A percentile compares a stretch with the other conserved stretches of the same genome.
Conservation (phyloP, 352 stramenopile genomes). For the Phytopythium aichiense region DNA sequence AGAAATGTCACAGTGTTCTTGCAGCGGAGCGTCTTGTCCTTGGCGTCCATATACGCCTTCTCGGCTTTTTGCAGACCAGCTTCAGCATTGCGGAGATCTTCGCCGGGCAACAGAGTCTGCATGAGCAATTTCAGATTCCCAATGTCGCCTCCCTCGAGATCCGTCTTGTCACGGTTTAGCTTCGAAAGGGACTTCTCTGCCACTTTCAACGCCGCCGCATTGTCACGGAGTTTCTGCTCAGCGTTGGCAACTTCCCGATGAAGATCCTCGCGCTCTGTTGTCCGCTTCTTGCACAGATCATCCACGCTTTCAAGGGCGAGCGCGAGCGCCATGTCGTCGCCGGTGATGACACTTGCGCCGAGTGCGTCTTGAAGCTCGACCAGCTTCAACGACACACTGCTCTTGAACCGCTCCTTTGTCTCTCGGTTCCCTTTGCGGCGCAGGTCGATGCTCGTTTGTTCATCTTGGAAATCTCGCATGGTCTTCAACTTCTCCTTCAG, state of each 20-base stretch:
- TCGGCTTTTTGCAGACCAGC: constrained; percentile 45
- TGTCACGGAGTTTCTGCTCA: constrained; percentile 49
- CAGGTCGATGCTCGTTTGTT: constrained; percentile 47
- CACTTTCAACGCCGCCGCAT: constrained; percentile 40
- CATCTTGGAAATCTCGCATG: constrained; percentile 43
- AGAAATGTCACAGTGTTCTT: constrained; percentile 85
- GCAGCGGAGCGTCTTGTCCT: constrained; percentile 74
- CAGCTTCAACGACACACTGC: constrained; percentile 40
- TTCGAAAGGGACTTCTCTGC: constrained; percentile 36
- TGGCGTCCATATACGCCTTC: constrained; percentile 65
- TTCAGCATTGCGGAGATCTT: constrained; percentile 47
- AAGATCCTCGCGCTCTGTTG: not conserved
- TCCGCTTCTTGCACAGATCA: not conserved
- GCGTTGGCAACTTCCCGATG: constrained; percentile 8
- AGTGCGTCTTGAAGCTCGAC: constrained; percentile 35
- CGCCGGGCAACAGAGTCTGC: constrained; percentile 36
- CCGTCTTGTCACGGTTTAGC: constrained; percentile 38
- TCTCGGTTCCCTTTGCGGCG: constrained; percentile 36
- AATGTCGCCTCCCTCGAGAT: constrained; percentile 55
- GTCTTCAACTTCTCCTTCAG: constrained; percentile 52
- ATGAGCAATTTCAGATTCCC: constrained; percentile 44
- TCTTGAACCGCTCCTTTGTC: constrained; percentile 40
- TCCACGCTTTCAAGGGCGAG: constrained; percentile 1
- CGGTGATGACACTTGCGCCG: constrained; percentile 14
- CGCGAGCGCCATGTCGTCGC: constrained; percentile 24